Evolutionary conservation across 2,329 filamentous ascomycete genomes (phyloP).

Genomic region (Colletotrichum tropicicola): DNA sequence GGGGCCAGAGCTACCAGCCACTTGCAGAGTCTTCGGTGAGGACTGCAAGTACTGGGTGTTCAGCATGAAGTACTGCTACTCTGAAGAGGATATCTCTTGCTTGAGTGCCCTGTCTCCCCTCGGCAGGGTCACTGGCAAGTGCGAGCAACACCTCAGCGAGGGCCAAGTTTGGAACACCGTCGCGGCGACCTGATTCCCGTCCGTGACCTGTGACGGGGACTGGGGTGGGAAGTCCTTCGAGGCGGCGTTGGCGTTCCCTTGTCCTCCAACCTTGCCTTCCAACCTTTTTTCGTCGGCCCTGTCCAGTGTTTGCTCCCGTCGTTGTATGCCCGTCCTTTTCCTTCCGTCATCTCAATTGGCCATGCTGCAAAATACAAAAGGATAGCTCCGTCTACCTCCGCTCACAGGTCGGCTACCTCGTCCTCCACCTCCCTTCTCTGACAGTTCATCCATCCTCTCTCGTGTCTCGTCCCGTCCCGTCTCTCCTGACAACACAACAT

Average conservation of each 20-base stretch:
- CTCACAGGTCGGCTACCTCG: background rate
- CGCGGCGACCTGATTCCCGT: no score
- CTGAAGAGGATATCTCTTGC: no score
- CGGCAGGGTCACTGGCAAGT: no score
- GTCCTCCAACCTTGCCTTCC: constrained; percentile 20
- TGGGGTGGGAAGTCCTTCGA: constrained; percentile 14
- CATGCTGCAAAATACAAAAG: constrained; percentile 20
- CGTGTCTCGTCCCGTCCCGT: background rate
- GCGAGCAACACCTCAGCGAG: no score
- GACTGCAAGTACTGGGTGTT: no score
- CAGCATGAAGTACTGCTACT: no score
- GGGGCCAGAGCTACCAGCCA: no score
- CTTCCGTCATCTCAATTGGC: constrained; percentile 30
- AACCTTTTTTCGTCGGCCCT: constrained; percentile 22
- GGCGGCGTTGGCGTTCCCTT: constrained; percentile 33
- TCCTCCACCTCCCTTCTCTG: background rate
- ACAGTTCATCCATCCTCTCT: constrained; percentile 7
- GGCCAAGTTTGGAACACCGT: no score
- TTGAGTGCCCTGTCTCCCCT: no score
- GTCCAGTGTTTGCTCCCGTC: constrained; percentile 22
- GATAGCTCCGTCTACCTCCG: constrained; percentile 18
- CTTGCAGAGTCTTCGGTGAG: no score
- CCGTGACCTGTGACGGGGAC: no score
- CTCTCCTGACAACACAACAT: background rate
- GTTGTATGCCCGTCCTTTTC: constrained; percentile 21